Evolutionary conservation across 371 early-diverging fungal genomes (phyloP), one percentile per base, ranked within the genome.

Genomic region (Syncephalis fuscata): DNA sequence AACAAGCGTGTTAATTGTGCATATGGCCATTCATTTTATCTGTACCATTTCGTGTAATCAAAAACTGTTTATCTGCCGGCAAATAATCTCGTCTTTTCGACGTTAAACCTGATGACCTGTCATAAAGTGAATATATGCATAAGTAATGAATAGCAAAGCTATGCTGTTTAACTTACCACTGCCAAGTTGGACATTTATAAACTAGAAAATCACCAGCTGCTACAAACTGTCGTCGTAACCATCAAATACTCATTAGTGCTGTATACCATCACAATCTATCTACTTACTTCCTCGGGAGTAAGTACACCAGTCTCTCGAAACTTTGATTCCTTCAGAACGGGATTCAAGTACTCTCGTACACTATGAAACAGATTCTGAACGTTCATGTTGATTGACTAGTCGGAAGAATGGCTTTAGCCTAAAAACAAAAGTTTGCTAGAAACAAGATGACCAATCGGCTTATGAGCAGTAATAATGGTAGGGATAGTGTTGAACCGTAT

Each of bases 131-230:
- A 32, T 32, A 32, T 32, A 32, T 32, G 32, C 32, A 32, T 32
- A n/a, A 51, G 32, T 11, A 32, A 32, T 32, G 11, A 32, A 4
- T 32, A 32, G 32, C 4, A 7, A 32, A 32, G 32, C 32, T 32
- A 32, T 11, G 32, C n/a, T n/a, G n/a, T n/a, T n/a, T n/a, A n/a
- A n/a, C 64, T 56, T 71, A 82, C 88, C 96, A 97, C 44, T 74
- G 68, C 98, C 98, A 97, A n/a, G 96, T 94, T 10, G 94, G 96
- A 61, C 93, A 95, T 66, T 94, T 95, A 73, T 78, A 91, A 11
- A 91, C 92, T 32, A 97, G 73, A 57, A 88, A 94, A 60, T 97
- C 98, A 21, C 98, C 98, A 5, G 95, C 94, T 22, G 84, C 82
- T 47, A 92, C 81, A 70, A 94, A 97, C 84, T 86, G 67, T 14